A percentile compares a stretch with the other conserved stretches of the same genome.
These are phyloP conservation scores for Cladophialophora yegresii DNA, from an alignment of 2,329 filamentous ascomycete genomes.

Conservation along the genomic window DNA sequence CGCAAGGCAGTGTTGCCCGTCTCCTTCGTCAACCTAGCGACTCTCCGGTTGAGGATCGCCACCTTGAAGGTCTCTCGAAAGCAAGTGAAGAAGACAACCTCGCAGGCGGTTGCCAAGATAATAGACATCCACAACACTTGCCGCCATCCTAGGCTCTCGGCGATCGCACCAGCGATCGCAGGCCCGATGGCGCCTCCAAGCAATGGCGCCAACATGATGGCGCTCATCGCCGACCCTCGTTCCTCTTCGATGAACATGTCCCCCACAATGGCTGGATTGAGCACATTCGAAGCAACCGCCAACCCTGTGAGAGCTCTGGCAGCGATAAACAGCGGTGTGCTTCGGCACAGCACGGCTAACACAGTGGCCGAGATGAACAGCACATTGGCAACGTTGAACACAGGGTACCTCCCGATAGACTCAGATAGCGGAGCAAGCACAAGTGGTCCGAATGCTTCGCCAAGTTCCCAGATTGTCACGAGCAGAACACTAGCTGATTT, in stretches of 20 bases:
- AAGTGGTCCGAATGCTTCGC: constrained; percentile 51
- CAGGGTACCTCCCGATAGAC: constrained; percentile 45
- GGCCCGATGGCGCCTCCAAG: constrained; percentile 36
- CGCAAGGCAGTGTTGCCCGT: constrained; percentile 36
- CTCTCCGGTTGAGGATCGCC: constrained; percentile 39
- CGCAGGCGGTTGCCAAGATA: constrained; percentile 26
- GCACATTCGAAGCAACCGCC: constrained; percentile 54
- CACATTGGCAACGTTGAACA: constrained; percentile 46
- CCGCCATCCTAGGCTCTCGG: constrained; percentile 35
- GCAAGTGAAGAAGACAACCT: constrained; percentile 37
- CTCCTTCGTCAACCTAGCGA: constrained; percentile 38
- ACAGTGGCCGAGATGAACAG: constrained; percentile 50
- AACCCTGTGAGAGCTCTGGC: constrained; percentile 50
- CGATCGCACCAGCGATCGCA: constrained; percentile 36
- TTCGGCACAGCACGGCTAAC: constrained; percentile 45
- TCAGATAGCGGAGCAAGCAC: constrained; percentile 52
- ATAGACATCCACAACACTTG: constrained; percentile 35
- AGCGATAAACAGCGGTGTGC: constrained; percentile 45
- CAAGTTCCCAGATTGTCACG: constrained; percentile 54
- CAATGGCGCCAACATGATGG: constrained; percentile 61
- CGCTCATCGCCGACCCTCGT: constrained; percentile 60
- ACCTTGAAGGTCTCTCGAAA: constrained; percentile 42
- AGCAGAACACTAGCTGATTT: constrained; percentile 55
- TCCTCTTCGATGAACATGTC: constrained; percentile 63
- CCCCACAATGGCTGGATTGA: constrained; percentile 65